Evolutionary conservation across 2,329 filamentous ascomycete genomes (phyloP).

Genomic region (Pyrenophora tritici-repentis): DNA sequence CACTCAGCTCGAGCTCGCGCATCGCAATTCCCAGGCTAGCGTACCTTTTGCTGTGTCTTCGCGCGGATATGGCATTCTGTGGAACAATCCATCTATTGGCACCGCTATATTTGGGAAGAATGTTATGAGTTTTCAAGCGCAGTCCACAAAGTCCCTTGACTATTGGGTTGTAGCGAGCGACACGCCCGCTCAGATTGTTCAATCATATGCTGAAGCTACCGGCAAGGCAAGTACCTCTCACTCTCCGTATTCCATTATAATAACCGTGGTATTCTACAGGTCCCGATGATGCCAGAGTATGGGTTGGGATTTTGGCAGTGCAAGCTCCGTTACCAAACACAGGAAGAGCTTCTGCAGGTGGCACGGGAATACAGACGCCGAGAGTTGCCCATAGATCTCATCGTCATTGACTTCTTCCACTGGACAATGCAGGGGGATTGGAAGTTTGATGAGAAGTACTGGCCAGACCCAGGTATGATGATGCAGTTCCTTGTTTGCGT

Average conservation of each 20-base stretch:
- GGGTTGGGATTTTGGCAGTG: constrained; percentile 72
- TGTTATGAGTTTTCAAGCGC: constrained; percentile 65
- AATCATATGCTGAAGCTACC: constrained; percentile 61
- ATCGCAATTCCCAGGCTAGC: constrained; percentile 69
- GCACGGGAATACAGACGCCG: constrained; percentile 64
- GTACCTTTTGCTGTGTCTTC: constrained; percentile 67
- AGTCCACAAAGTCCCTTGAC: constrained; percentile 62
- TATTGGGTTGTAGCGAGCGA: constrained; percentile 68
- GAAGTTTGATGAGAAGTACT: constrained; percentile 67
- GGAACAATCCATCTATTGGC: constrained; percentile 69
- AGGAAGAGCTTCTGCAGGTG: constrained; percentile 65
- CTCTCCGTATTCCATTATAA: constrained; percentile 42
- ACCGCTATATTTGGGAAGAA: constrained; percentile 66
- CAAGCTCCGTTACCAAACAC: constrained; percentile 68
- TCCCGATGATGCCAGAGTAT: constrained; percentile 71
- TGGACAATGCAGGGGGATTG: constrained; percentile 71
- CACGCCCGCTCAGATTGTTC: constrained; percentile 60
- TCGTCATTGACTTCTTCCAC: constrained; percentile 72
- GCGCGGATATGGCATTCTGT: constrained; percentile 66
- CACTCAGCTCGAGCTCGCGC: constrained; percentile 65
- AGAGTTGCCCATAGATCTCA: constrained; percentile 64
- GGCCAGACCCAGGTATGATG: constrained; percentile 61
- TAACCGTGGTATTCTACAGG: constrained; percentile 29
- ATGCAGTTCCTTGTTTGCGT: neutral
- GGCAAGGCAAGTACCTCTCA: constrained; percentile 56